Percentiles rank a stretch among this genome's conserved stretches.
Conservation (phyloP, 345 rosid genomes). For the Trapa bicornis region DNA sequence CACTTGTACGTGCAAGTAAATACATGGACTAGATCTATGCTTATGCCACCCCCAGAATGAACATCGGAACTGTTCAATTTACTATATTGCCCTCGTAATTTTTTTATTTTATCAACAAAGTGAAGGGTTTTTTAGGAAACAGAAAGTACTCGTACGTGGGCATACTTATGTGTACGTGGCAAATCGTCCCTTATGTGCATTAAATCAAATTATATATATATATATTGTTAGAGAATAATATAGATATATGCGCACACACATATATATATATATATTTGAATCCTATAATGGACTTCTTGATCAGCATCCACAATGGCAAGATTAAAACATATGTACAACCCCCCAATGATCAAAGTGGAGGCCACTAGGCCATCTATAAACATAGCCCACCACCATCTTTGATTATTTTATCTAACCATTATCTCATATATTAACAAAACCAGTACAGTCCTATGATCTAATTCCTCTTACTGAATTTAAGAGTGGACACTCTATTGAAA, state of each 20-base stretch:
- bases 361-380: background rate
- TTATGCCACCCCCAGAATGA: too few species aligned
- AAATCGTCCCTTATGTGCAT: background rate
- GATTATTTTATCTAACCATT: background rate
- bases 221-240: background rate
- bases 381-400: background rate
- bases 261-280: background rate
- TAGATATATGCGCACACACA: background rate
- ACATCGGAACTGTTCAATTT: too few species aligned
- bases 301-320: background rate
- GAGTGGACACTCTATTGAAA: too few species aligned
- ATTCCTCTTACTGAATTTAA: background rate
- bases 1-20: background rate
- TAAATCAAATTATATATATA: background rate
- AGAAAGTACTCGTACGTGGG: background rate
- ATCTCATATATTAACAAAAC: background rate
- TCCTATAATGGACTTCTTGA: background rate
- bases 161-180: background rate
- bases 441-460: background rate
- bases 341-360: background rate
- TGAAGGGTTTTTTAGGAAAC: too few species aligned
- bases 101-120: too few species aligned
- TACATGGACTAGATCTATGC: background rate
- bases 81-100: too few species aligned
- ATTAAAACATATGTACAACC: background rate